A percentile compares a stretch with the other conserved stretches of the same genome.
Conservation (phyloP, 2,329 filamentous ascomycete genomes). For the Proliferodiscus dingleyae region DNA sequence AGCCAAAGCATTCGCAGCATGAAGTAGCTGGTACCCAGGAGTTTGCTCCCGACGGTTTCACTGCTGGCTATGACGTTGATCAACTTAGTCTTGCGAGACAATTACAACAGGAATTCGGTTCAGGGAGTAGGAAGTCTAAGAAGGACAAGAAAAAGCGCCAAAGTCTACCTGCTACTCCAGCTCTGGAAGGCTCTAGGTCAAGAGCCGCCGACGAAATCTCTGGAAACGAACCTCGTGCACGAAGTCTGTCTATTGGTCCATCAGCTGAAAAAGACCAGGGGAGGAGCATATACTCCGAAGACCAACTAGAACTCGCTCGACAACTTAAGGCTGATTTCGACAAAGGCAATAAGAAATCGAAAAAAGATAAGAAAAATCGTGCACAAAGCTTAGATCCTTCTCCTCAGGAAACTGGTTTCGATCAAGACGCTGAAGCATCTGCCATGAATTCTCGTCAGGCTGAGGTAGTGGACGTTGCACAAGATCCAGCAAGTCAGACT, state of each 20-base stretch:
- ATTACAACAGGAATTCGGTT: conserved; percentile 24
- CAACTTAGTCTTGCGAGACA: conserved; percentile 27
- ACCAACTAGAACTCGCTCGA: conserved; percentile 27
- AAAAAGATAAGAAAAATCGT: conserved; percentile 32
- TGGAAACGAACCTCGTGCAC: conserved; percentile 17
- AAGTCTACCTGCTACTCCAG: conserved; percentile 24
- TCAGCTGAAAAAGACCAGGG: conserved; percentile 13
- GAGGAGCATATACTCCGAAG: conserved; percentile 22
- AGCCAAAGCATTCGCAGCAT: background rate
- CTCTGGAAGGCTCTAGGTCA: conserved; percentile 20
- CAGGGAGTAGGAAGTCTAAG: conserved; percentile 24
- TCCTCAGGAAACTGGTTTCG: conserved; percentile 14
- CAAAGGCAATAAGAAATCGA: conserved; percentile 20
- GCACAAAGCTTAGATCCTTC: conserved; percentile 8
- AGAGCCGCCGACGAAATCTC: conserved; percentile 16
- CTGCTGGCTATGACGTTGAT: conserved; percentile 22
- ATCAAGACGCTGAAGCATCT: conserved; percentile 1
- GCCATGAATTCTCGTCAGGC: background rate
- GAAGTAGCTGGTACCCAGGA: conserved; percentile 2
- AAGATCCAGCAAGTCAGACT: background rate
- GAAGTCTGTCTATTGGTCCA: conserved; percentile 26
- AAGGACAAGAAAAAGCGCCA: conserved; percentile 31
- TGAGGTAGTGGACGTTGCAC: conserved; percentile 1
- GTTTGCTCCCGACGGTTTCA: conserved; percentile 17
- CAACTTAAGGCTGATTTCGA: conserved; percentile 25